Evolutionary conservation across 805 yeast genomes (phyloP), one percentile per base, ranked within the genome.

Genomic region (Ogataea minuta): DNA sequence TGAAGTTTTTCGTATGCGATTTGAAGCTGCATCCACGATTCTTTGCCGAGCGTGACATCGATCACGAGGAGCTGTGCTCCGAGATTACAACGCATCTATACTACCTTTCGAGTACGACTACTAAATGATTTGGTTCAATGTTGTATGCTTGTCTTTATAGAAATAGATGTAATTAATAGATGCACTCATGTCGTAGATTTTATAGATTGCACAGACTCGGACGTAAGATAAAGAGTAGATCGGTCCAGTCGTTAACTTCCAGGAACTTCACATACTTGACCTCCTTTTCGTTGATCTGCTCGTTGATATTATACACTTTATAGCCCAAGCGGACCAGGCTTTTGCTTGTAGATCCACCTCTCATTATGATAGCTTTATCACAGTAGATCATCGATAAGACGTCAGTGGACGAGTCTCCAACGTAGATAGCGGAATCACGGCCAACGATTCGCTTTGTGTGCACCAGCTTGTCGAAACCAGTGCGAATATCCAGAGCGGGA

Each of bases 351-450:
- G 63, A 49, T 3, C 74, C 70, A 5, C 67, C 66, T 12, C 54
- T 63, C 35, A 80, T 63, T 1, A 73, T 63, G 4, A 78, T 56
- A 0, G 81, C 83, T 12, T 54, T 46, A 42, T 70, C 70, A 2
- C 76, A 72, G 25, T 63, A 65, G 9, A 74, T 41, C 56, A 80
- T 59, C 1, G 79, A 67, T 24, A 77, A 53, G 3, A 77, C 58
- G 60, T 81, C 88, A 0, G 84, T 79, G 0, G 72, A 52, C 40
- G 84, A 77, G 49, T 81, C 88, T 1, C 88, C 88, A 11, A 79
- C 62, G 50, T 79, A 81, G 15, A 68, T 34, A 13, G 39, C 15
- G 0, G 49, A 37, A 32, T 8, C 62, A 34, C 4, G 31, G 19
- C 5, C 48, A 28, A 1, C 62, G 44, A 14, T 44, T 23, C 19